phyloP scores from a whole-genome alignment of 352 stramenopile species.

The Phytophthora hibernalis region DNA sequence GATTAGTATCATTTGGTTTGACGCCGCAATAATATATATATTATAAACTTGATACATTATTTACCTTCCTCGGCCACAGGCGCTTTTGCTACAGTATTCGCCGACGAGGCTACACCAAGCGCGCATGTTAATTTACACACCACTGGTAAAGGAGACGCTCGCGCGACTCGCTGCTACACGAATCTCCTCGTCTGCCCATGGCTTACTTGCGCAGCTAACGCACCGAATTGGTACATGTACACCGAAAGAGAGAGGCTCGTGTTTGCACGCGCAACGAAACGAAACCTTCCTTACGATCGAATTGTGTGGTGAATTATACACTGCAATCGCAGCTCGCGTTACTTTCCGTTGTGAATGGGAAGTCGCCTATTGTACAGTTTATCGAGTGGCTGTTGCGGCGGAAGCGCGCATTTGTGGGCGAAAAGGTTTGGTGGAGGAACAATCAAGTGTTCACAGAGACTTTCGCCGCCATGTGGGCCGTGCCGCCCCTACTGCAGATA shows the following conservation, averaged over 20 bases:
- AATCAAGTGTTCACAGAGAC: slow-evolving; percentile 34
- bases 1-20: no score
- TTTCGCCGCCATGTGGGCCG: slow-evolving; percentile 17
- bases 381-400: slow-evolving; percentile 20
- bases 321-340: neutral
- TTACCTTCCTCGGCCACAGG: no score
- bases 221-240: slow-evolving; percentile 19
- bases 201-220: slow-evolving; percentile 4
- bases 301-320: neutral
- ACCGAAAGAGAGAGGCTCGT: neutral
- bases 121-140: no score
- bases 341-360: neutral
- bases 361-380: no score
- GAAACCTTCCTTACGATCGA: neutral
- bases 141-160: slow-evolving; percentile 13
- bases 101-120: neutral
- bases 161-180: slow-evolving; percentile 3
- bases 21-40: no score
- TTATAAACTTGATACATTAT: no score
- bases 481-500: slow-evolving; percentile 24
- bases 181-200: slow-evolving; percentile 3
- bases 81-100: no score
- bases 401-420: slow-evolving; percentile 28
- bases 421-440: slow-evolving; percentile 12
- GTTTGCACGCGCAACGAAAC: neutral